Percentiles rank a stretch among this genome's conserved stretches.
Evolutionary conservation across 2,329 filamentous ascomycete species (phyloP).

Genomic region (Xylariales sp.): DNA sequence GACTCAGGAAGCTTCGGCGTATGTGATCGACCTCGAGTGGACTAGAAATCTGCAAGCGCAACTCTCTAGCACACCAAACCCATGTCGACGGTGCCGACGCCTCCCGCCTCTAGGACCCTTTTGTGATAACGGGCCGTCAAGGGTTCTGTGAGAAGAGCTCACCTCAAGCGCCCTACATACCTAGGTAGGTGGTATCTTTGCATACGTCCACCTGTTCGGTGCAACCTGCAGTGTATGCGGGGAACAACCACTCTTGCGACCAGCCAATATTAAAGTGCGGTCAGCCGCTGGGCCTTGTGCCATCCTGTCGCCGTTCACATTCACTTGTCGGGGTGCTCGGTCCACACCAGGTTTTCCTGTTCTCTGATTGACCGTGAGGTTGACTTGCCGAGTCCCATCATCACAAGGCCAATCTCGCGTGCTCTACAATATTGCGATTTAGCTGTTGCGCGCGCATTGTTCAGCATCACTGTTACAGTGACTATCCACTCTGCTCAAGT

Average conservation of each 20-base stretch:
- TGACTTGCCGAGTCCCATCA: constrained; percentile 15
- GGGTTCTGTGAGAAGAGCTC: constrained; percentile 2
- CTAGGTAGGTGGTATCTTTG: too few relatives aligned
- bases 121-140: constrained; percentile 18
- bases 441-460: constrained; percentile 3
- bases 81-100: constrained; percentile 12
- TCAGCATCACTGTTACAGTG: constrained; percentile 4
- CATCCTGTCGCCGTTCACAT: constrained; percentile 9
- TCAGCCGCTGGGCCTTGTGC: constrained; percentile 29
- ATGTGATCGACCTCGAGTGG: too few relatives aligned
- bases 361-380: constrained; percentile 24
- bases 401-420: constrained; percentile 15
- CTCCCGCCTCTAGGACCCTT: constrained; percentile 19
- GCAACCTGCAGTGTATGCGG: constrained; percentile 34
- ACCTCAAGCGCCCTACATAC: constrained; percentile 1
- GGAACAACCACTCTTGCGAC: constrained; percentile 31
- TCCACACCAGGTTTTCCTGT: constrained; percentile 19
- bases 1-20: too few relatives aligned
- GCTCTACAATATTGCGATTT: neutral
- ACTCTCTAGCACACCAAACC: constrained; percentile 1
- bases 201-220: constrained; percentile 20
- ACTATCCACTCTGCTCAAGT: neutral
- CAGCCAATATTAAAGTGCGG: constrained; percentile 51
- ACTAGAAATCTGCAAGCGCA: constrained; percentile 1
- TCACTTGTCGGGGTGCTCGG: constrained; percentile 16